Percentiles rank a stretch among this genome's conserved stretches.
Evolutionary conservation across 306 rosid genomes (phyloP).

Genomic region (Leucaena leucocephala): DNA sequence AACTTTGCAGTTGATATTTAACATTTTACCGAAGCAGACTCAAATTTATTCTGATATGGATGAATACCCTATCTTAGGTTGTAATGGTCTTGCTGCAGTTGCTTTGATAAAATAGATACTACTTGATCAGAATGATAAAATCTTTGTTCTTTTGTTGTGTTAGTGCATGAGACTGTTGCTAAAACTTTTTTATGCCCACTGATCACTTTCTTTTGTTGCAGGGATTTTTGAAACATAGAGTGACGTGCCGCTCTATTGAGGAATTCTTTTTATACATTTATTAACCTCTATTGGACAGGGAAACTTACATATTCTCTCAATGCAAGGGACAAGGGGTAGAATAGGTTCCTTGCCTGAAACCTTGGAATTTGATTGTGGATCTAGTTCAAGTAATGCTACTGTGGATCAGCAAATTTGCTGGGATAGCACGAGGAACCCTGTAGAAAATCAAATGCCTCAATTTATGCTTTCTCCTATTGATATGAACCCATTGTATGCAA

Average conservation of each 20-base stretch:
- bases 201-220: slow-evolving; percentile 39
- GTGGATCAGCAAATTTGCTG: slow-evolving; percentile 72
- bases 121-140: not conserved
- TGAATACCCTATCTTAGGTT: not conserved
- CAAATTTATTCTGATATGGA: not conserved
- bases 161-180: not conserved
- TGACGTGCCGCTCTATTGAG: slow-evolving; percentile 37
- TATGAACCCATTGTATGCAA: slow-evolving; percentile 59
- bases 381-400: slow-evolving; percentile 57
- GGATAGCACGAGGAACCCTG: slow-evolving; percentile 64
- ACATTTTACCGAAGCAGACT: slow-evolving; percentile 1
- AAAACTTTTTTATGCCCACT: slow-evolving; percentile 23
- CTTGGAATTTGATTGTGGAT: slow-evolving; percentile 83
- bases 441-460: slow-evolving; percentile 60
- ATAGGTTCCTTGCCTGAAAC: slow-evolving; percentile 80
- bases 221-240: slow-evolving; percentile 43
- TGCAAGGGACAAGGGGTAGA: slow-evolving; percentile 98
- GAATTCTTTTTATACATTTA: slow-evolving; percentile 18
- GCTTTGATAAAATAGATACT: not conserved
- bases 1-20: not conserved
- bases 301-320: slow-evolving; percentile 48
- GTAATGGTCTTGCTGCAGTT: not conserved
- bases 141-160: slow-evolving; percentile 21
- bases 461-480: slow-evolving; percentile 59
- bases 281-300: slow-evolving; percentile 33